Evolutionary conservation across 768 basidiomycete species (phyloP).

Genomic region (Suillus luteus): DNA sequence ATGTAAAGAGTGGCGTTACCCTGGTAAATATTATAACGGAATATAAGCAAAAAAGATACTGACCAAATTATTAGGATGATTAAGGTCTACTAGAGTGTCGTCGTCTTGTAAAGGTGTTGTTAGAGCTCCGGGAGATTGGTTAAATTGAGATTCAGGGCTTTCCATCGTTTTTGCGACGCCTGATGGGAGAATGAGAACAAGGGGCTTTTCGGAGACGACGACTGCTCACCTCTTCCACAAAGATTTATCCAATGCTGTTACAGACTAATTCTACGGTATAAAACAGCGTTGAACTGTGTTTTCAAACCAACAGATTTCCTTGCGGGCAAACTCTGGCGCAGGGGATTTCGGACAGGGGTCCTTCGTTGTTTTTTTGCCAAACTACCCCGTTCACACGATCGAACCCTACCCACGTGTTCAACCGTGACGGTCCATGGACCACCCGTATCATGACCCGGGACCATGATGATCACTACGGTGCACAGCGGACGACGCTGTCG

Average conservation of each 20-base stretch:
- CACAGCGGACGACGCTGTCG: background rate
- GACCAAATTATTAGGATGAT: conserved; percentile 32
- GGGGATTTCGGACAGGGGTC: conserved; percentile 13
- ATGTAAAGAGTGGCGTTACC: conserved; percentile 26
- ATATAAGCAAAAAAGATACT: conserved; percentile 32
- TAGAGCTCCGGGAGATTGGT: conserved; percentile 18
- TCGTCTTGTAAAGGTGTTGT: conserved; percentile 21
- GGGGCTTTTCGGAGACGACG: background rate
- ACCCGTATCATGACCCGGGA: background rate
- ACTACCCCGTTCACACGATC: conserved; percentile 10
- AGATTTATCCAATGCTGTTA: conserved; percentile 4
- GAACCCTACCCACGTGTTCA: conserved; percentile 11
- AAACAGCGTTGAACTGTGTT: background rate
- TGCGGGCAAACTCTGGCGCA: conserved; percentile 1
- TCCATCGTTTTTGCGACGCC: conserved; percentile 36
- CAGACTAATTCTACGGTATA: conserved; percentile 8
- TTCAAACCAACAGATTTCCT: background rate
- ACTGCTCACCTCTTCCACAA: conserved; percentile 19
- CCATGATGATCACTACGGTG: background rate
- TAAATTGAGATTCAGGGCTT: conserved; percentile 24
- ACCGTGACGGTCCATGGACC: conserved; percentile 9
- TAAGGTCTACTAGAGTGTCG: conserved; percentile 28
- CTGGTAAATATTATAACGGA: conserved; percentile 30
- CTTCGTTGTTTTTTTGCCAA: conserved; percentile 13
- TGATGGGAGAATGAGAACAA: conserved; percentile 32